Evolutionary conservation across 2,329 filamentous ascomycete genomes (phyloP), one percentile per base, ranked within the genome.

Genomic region (Fusarium papillatum): DNA sequence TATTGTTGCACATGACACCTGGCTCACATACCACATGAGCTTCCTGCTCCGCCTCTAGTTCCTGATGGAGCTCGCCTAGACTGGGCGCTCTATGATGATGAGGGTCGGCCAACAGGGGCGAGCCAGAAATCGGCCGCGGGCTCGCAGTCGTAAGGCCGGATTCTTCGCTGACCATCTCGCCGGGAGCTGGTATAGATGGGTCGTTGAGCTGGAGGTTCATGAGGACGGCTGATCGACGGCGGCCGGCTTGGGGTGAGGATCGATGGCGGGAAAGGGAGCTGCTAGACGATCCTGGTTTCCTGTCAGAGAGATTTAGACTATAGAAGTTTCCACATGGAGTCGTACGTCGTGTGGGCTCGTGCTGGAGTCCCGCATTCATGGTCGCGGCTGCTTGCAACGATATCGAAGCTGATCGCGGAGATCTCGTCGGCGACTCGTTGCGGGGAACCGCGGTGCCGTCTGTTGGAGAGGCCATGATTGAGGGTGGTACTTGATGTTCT

Each of bases 11-110:
- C n/a, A 41, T 61, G 13, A 36, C 43, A 11, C n/a, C 31, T 60
- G n/a, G 22, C 17, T 22, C 22, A 84, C 90, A 63, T 86, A 93
- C 92, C 74, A 95, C 94, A 84, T 95, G 93, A 29, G 91, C 93
- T 80, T 95, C 94, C 81, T 95, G 93, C 84, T 95, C 94, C 65
- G 92, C 93, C 82, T 95, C 94, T 2, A 95, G 87, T 83, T 95
- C 93, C 81, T 95, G 94, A 77, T 95, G 93, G 50, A 95, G 89
- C 83, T 95, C 93, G 22, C 94, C 94, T 73, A 95, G 83, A 81
- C 93, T 95, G 4, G 93, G 93, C 1, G 92, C 86, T 61, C 94
- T 88, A 76, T 91, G 90, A 79, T 94, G 93, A 76, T 91, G 89
- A 19, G 91, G 90, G 76, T 92, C 90, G 39, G 81, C 82, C 66